Evolutionary conservation across 306 rosid species (phyloP), one percentile per base, ranked within the genome.

Genomic region (Rubus parviflorus): DNA sequence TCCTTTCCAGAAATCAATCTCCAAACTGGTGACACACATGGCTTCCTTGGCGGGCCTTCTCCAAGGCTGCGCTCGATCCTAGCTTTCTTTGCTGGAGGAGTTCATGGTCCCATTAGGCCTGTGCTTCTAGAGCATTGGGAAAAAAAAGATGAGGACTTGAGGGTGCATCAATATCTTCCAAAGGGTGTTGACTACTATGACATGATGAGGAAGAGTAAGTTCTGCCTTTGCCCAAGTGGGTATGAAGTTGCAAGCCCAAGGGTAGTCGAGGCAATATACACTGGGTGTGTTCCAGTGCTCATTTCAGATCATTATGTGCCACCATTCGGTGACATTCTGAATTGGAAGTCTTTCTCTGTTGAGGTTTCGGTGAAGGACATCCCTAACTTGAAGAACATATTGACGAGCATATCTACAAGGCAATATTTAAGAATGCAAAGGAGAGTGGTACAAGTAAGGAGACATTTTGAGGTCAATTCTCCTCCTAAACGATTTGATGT

Each of bases 221-320:
- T 72, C 60, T 92, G 99, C 54, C 85, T 95, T 1, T 95, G 99
- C 72, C 99, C 97, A 0, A 95, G 97, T 68, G 98, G 98, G 52
- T 89, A 90, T 13, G 97, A 95, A 72, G 97, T 95, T 8, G 97
- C 98, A 2, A 95, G 97, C 45, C 96, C 98, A 0, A 89, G 96
- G 61, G 78, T 94, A 15, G 97, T 90, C 3, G 98, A 94, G 84
- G 98, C 98, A 30, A 94, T 94, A 13, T 94, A 94, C 87, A 87
- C 93, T 0, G 98, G 97, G 2, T 92, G 98, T 49, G 91, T 95
- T 1, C 97, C 98, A 0, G 97, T 95, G 52, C 85, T 95, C 12
- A 88, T 92, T 66, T 92, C 97, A 22, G 97, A 95, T 3, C 93
- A 92, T 63, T 95, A 95, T 47, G 90, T 90, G 3, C 96, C 93